Percentiles rank a stretch among this genome's conserved stretches.
phyloP scores from a whole-genome alignment of 805 yeast genomes.

The Clavispora santaluciae region DNA sequence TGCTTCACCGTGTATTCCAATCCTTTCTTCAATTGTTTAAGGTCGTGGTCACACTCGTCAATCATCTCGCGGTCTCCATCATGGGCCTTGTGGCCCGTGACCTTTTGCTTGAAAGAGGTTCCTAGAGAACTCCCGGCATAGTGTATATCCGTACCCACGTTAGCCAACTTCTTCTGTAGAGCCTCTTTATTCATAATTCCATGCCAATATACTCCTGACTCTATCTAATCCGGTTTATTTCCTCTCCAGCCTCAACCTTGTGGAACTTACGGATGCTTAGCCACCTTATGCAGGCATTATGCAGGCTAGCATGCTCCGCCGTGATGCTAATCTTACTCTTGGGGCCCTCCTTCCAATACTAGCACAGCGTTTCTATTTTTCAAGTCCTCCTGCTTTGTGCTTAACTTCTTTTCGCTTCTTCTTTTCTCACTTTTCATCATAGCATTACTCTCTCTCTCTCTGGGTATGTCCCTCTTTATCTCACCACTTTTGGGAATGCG shows the following conservation, averaged over 20 bases:
- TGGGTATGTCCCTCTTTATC: no score
- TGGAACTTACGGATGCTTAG: neutral
- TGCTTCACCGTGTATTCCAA: constrained; percentile 34
- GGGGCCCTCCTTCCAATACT: no score
- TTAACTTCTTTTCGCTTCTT: no score
- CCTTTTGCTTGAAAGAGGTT: neutral
- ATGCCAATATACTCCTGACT: neutral
- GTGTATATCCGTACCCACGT: constrained; percentile 2
- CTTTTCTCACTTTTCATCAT: no score
- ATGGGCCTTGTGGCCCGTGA: constrained; percentile 6
- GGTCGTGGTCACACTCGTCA: constrained; percentile 40
- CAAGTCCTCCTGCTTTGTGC: no score
- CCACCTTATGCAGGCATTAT: neutral
- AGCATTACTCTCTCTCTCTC: no score
- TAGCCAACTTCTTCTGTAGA: neutral
- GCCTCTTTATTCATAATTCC: neutral
- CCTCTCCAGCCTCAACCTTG: neutral
- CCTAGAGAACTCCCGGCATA: constrained; percentile 1
- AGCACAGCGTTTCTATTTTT: no score
- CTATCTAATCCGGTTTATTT: neutral
- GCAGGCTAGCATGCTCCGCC: neutral
- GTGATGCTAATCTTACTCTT: neutral
- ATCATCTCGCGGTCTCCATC: constrained; percentile 35
- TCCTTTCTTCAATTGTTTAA: constrained; percentile 39
- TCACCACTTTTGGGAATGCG: no score